phyloP scores from a whole-genome alignment of 371 early-diverging fungal genomes.

The Umbelopsis sp. region DNA sequence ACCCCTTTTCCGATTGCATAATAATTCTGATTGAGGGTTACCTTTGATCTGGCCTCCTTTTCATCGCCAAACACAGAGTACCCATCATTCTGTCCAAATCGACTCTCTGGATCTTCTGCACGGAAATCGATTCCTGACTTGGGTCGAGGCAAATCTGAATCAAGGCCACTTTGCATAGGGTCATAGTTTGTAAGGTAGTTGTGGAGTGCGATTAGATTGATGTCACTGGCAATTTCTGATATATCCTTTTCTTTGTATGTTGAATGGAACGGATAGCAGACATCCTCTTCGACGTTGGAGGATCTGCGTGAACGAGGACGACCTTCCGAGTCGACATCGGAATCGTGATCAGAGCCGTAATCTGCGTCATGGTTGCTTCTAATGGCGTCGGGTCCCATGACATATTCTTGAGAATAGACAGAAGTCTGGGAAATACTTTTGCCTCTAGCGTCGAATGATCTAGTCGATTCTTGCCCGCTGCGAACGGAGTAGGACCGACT shows the following conservation, averaged over 20 bases:
- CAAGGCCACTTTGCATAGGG: not conserved
- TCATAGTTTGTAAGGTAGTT: slow-evolving; percentile 21
- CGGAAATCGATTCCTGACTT: too few relatives aligned
- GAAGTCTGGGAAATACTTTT: not conserved
- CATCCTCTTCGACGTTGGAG: slow-evolving; percentile 42
- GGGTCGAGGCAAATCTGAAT: too few relatives aligned
- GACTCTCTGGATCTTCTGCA: slow-evolving; percentile 7
- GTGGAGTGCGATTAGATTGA: slow-evolving; percentile 23
- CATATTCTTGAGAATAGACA: not conserved
- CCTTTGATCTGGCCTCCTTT: not conserved
- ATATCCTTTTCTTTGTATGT: slow-evolving; percentile 1
- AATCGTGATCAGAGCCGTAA: not conserved
- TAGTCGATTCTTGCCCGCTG: not conserved
- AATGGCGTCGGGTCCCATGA: not conserved
- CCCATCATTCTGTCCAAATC: slow-evolving; percentile 10
- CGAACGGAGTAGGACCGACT: not conserved
- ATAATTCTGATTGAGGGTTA: too few relatives aligned
- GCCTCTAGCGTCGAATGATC: too few relatives aligned
- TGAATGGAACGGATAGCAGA: slow-evolving; percentile 26
- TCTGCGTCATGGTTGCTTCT: too few relatives aligned
- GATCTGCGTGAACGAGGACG: slow-evolving; percentile 34
- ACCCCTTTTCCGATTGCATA: too few relatives aligned
- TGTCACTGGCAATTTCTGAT: slow-evolving; percentile 1
- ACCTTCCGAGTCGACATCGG: slow-evolving; percentile 23
- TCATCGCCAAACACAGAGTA: not conserved